Conservation (phyloP, 169 alveolate species). For the Plasmodium blacklocki region DNA sequence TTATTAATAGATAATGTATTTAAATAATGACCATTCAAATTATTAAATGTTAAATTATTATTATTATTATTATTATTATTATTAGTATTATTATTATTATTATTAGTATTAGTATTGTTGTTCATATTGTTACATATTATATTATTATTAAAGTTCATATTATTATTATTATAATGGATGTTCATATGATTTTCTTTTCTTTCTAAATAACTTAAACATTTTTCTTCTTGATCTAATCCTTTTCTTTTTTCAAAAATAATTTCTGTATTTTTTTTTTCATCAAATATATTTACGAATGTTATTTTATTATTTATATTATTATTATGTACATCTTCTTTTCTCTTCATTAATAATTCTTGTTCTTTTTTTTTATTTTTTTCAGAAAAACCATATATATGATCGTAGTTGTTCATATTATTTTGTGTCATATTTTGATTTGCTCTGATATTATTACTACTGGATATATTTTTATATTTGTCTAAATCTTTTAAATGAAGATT, state of each 20-base stretch:
- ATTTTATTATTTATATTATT: neutral
- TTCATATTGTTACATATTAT: too few relatives aligned
- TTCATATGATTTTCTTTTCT: neutral
- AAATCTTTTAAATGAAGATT: constrained; percentile 7
- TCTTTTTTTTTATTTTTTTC: constrained; percentile 25
- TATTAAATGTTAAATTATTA: too few relatives aligned
- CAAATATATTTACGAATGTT: constrained; percentile 7
- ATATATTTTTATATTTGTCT: constrained; percentile 41
- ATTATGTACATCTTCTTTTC: neutral
- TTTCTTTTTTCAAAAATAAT: neutral
- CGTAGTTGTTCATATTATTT: neutral
- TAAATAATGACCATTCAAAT: too few relatives aligned
- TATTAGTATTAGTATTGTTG: too few relatives aligned
- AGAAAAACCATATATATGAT: neutral
- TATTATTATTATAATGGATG: too few relatives aligned
- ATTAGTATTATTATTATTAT: too few relatives aligned
- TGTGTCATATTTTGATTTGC: constrained; percentile 1
- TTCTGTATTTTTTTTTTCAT: neutral
- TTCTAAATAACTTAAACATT: neutral
- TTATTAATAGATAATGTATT: neutral
- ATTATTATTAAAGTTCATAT: too few relatives aligned
- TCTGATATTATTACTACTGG: neutral
- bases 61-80: too few relatives aligned
- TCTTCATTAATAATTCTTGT: constrained; percentile 3
- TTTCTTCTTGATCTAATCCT: neutral